phyloP scores from a whole-genome alignment of 164 flowering plant species.

The Vitis riparia region DNA sequence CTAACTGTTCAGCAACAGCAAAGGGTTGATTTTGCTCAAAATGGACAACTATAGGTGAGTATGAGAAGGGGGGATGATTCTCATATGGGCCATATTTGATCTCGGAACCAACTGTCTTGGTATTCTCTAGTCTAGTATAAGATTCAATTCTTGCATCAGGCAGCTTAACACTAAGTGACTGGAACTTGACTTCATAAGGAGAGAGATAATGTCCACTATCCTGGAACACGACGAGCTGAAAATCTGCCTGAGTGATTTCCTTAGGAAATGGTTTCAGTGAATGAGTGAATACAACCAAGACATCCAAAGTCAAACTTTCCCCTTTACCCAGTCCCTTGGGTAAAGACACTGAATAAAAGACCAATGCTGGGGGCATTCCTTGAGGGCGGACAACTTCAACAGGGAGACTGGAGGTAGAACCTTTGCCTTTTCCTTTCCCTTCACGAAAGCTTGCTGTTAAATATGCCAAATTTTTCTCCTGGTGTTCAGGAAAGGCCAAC shows the following conservation, averaged over 20 bases:
- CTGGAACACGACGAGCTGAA: slow-evolving; percentile 72
- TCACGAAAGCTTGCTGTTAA: slow-evolving; percentile 40
- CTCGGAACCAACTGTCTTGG: slow-evolving; percentile 72
- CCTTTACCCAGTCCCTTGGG: slow-evolving; percentile 63
- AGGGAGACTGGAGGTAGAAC: slow-evolving; percentile 36
- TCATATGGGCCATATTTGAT: slow-evolving; percentile 90
- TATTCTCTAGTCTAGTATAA: slow-evolving; percentile 68
- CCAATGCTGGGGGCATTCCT: slow-evolving; percentile 67
- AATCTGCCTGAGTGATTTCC: slow-evolving; percentile 81
- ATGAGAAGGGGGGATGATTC: slow-evolving; percentile 69
- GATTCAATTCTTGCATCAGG: slow-evolving; percentile 82
- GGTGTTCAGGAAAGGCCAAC: slow-evolving; percentile 66
- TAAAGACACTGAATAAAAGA: slow-evolving; percentile 59
- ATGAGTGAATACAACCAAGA: slow-evolving; percentile 67
- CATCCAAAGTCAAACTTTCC: slow-evolving; percentile 59
- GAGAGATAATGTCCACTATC: slow-evolving; percentile 81
- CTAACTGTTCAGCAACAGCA: slow-evolving; percentile 76
- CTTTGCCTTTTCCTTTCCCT: slow-evolving; percentile 73
- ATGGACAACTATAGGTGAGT: slow-evolving; percentile 65
- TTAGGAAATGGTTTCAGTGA: slow-evolving; percentile 78
- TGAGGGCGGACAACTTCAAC: slow-evolving; percentile 43
- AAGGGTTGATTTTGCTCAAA: slow-evolving; percentile 75
- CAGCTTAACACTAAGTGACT: slow-evolving; percentile 63
- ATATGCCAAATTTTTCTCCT: slow-evolving; percentile 62
- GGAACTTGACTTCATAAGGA: slow-evolving; percentile 70